These are phyloP conservation scores for Helicostylum pulchrum DNA, from an alignment of 192 early-diverging fungal species.

Conservation along the genomic window DNA sequence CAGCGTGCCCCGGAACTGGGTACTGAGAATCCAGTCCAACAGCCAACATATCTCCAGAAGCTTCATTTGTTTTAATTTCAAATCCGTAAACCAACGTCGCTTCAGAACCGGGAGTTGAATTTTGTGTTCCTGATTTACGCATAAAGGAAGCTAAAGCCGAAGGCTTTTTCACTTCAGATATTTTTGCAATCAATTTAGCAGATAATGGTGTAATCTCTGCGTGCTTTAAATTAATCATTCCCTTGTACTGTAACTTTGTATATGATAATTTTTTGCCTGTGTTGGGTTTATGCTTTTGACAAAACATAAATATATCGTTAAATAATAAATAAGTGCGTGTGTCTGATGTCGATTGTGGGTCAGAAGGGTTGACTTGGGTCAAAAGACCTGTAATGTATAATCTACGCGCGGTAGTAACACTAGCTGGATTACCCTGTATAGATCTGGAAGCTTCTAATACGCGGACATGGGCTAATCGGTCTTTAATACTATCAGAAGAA, in stretches of 20 bases:
- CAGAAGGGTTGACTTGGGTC: not conserved
- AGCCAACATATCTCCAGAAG: not conserved
- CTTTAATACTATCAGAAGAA: constrained; percentile 1
- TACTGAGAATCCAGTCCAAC: not conserved
- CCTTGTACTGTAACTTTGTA: constrained; percentile 2
- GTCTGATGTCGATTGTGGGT: not conserved
- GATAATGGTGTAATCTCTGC: not conserved
- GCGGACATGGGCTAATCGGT: not conserved
- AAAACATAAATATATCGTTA: constrained; percentile 9
- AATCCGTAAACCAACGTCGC: not conserved
- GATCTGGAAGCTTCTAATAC: constrained; percentile 3
- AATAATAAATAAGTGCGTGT: constrained; percentile 2
- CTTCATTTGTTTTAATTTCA: not conserved
- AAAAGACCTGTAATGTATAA: not conserved
- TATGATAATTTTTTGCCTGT: not conserved
- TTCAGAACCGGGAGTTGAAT: not conserved
- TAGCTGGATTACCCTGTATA: not conserved
- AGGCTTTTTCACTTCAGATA: not conserved
- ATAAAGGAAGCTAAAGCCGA: not conserved
- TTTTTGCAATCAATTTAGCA: not conserved
- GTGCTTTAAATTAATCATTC: not conserved
- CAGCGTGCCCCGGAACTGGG: not conserved
- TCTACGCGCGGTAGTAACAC: constrained; percentile 3
- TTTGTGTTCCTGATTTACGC: not conserved
- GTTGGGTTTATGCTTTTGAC: not conserved